Evolutionary conservation across 2,329 filamentous ascomycete species (phyloP).

Genomic region (Aureobasidium mangrovei): DNA sequence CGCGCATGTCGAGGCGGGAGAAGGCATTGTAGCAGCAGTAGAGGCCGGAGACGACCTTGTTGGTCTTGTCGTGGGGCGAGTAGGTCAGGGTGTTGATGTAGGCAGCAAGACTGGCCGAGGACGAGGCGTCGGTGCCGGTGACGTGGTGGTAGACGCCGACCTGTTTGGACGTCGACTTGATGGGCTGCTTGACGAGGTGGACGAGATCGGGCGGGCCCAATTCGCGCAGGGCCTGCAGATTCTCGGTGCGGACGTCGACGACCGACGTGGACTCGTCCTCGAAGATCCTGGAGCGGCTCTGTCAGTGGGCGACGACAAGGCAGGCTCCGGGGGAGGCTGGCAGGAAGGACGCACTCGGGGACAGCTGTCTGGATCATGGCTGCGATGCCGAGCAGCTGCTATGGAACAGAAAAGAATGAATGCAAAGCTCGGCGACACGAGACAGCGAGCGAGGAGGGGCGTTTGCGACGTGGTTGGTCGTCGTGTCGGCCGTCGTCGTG

Average conservation of each 20-base stretch:
- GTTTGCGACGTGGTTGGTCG: no score
- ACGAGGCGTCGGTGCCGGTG: slow-evolving; percentile 92
- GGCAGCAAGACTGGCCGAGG: slow-evolving; percentile 89
- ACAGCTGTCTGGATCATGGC: slow-evolving; percentile 36
- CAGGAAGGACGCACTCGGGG: slow-evolving; percentile 31
- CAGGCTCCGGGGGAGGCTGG: background rate
- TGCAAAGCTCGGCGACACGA: background rate
- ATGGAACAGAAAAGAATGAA: background rate
- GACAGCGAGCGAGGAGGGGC: background rate
- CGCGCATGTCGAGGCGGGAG: slow-evolving; percentile 94
- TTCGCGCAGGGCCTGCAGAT: slow-evolving; percentile 75
- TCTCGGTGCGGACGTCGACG: slow-evolving; percentile 86
- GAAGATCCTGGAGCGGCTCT: slow-evolving; percentile 58
- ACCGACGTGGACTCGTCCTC: slow-evolving; percentile 89
- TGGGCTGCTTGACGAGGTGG: slow-evolving; percentile 74
- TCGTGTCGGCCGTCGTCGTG: no score
- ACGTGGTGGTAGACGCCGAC: slow-evolving; percentile 96
- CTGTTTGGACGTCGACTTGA: slow-evolving; percentile 52
- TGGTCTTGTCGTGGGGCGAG: slow-evolving; percentile 69
- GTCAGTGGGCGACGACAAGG: background rate
- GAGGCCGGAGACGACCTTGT: slow-evolving; percentile 86
- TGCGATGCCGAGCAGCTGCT: background rate
- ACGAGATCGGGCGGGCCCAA: slow-evolving; percentile 92
- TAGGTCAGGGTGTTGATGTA: slow-evolving; percentile 98
- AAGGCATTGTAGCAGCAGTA: slow-evolving; percentile 99